Percentiles rank a stretch among this genome's conserved stretches.
These are phyloP conservation scores for Tetradesmus obliquus DNA, from an alignment of 139 green algal species.

Conservation along the genomic window DNA sequence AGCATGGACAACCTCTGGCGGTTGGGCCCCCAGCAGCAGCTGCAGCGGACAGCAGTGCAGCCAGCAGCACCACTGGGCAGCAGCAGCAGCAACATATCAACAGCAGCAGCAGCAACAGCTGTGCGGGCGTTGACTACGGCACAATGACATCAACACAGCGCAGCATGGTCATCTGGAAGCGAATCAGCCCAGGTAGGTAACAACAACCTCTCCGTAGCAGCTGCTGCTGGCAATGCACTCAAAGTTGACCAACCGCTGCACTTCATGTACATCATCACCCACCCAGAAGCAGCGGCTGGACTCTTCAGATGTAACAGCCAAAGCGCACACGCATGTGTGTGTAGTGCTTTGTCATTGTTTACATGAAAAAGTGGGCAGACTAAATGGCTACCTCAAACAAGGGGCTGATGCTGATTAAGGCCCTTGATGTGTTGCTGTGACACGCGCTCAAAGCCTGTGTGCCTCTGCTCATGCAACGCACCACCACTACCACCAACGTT, in stretches of 20 bases:
- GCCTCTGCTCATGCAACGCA: neutral
- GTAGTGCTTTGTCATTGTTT: no score
- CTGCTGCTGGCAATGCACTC: neutral
- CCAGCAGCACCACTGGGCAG: neutral
- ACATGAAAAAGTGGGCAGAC: no score
- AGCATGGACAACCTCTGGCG: neutral
- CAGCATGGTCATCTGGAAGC: constrained; percentile 42
- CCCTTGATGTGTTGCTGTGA: no score
- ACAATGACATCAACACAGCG: constrained; percentile 12
- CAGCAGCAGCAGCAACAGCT: neutral
- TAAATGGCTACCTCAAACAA: no score
- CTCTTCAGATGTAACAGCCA: no score
- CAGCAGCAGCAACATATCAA: constrained; percentile 16
- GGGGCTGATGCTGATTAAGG: no score
- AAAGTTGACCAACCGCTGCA: no score
- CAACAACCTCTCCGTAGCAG: neutral
- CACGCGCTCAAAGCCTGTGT: no score
- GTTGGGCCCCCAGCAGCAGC: constrained; percentile 13
- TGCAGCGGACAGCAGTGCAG: constrained; percentile 1
- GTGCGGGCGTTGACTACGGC: neutral
- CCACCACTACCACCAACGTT: neutral
- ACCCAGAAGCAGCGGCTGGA: no score
- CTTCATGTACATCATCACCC: no score
- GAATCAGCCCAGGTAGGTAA: constrained; percentile 8
- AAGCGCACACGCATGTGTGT: no score